phyloP scores from a whole-genome alignment of 495 filamentous ascomycete species.

The Hapsidospora chrysogenum region DNA sequence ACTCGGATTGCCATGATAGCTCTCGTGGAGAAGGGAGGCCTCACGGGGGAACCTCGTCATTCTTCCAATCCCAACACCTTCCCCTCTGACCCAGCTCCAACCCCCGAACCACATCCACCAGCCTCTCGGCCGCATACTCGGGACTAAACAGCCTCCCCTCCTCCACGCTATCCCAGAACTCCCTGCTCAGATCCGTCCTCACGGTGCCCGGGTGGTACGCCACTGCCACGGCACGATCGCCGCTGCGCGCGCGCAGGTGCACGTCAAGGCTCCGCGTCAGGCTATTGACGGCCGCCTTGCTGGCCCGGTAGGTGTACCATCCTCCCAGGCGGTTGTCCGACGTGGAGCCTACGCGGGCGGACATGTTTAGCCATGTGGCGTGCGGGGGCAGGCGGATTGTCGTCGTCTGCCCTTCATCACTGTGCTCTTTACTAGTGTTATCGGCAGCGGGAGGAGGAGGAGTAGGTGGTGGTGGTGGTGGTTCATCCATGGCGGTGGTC shows the following conservation, averaged over 20 bases:
- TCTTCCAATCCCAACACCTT: constrained; percentile 63
- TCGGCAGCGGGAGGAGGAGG: background rate
- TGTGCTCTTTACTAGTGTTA: background rate
- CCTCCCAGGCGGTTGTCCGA: constrained; percentile 54
- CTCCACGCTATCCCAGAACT: constrained; percentile 47
- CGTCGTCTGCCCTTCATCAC: background rate
- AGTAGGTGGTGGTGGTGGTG: no score
- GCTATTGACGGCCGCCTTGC: constrained; percentile 56
- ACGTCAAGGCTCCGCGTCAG: constrained; percentile 57
- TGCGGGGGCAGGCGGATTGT: constrained; percentile 10
- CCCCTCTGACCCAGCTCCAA: constrained; percentile 38
- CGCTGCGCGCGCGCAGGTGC: constrained; percentile 36
- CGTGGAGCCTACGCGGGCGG: constrained; percentile 60
- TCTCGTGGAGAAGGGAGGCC: no score
- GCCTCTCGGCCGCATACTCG: constrained; percentile 40
- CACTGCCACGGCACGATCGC: constrained; percentile 44
- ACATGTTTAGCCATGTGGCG: constrained; percentile 52
- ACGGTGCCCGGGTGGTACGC: constrained; percentile 76
- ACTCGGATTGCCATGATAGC: no score
- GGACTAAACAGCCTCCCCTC: constrained; percentile 45
- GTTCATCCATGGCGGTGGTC: constrained; percentile 8
- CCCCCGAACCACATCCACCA: constrained; percentile 36
- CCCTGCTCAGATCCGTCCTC: constrained; percentile 52
- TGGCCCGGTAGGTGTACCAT: constrained; percentile 61
- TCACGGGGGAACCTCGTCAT: constrained; percentile 49